Evolutionary conservation across 257 asterid species (phyloP), one percentile per base, ranked within the genome.

Genomic region (Plantago ovata): DNA sequence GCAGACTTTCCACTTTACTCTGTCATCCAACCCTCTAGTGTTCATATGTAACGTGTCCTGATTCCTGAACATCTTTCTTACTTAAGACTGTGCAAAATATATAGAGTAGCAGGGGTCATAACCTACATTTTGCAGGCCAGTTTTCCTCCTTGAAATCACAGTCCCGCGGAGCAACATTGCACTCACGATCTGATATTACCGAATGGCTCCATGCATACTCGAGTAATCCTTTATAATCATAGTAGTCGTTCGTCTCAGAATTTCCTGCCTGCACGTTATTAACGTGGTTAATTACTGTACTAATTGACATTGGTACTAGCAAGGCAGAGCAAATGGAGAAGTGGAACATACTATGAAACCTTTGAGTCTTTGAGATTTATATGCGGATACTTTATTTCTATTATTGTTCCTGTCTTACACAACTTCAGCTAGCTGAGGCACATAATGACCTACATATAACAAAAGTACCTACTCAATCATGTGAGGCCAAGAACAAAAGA

Each of bases 161-260:
- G 9, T 47, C 76, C 66, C 58, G 42, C 61, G 40, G 72, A 16
- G 90, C 86, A 13, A 47, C 69, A 12, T 72, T 59, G 33, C 70
- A 89, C 22, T 82, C 78, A 33, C 78, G 77, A 61, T 89, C 85
- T 16, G 92, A 84, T 50, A 86, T 71, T 51, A 86, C 77, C 0
- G 97, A 63, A 72, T 89, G 95, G 68, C 93, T 89, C 97, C 95
- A 89, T 4, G 95, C 95, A 70, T 84, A 89, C 68, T 86, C 97
- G 5, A 89, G 75, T 20, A 86, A 19, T 69, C 95, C 97, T 70
- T 82, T 89, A 41, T 84, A 61, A 62, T 89, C 97, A 43, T 71
- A 79, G 65, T 80, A 80, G 58, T 89, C 92, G 11, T 86, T 75
- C 1, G 94, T 86, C 66, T 80, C 93, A 3, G 97, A 94, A 68